Percentiles rank a stretch among this genome's conserved stretches.
Conservation (phyloP, 225 moss, liverwort and hornwort genomes). For the Antitrichia curtipendula region DNA sequence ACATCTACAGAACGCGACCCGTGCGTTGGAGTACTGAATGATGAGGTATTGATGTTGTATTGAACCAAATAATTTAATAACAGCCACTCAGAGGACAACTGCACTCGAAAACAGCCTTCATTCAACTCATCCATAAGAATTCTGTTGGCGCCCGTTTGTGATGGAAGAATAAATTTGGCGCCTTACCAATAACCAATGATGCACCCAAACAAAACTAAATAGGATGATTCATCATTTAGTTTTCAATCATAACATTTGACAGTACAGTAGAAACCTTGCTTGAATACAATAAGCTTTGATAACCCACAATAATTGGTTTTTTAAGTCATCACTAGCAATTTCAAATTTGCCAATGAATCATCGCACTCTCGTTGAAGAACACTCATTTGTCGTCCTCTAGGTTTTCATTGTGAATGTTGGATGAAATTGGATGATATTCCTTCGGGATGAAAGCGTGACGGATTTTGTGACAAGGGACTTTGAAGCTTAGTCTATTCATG, state of each 20-base stretch:
- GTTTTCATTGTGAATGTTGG: neutral
- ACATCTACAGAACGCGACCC: neutral
- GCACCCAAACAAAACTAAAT: no score
- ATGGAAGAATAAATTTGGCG: neutral
- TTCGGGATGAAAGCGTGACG: accelerated
- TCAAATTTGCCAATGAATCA: neutral
- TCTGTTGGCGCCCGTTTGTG: neutral
- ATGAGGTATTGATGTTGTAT: neutral
- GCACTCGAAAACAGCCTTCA: neutral
- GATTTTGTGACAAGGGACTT: neutral
- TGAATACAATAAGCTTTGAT: neutral
- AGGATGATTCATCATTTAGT: neutral
- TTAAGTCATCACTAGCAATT: neutral
- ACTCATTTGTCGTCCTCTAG: neutral
- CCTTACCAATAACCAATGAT: neutral
- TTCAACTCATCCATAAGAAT: neutral
- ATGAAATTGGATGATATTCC: neutral
- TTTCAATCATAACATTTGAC: neutral
- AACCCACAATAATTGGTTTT: neutral
- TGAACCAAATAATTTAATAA: neutral
- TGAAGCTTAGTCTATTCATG: neutral
- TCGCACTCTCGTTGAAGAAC: accelerated
- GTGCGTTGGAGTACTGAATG: neutral
- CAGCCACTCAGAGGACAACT: neutral
- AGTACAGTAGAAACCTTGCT: neutral